Evolutionary conservation across 2,329 filamentous ascomycete species (phyloP).

Genomic region (Sclerotinia minor): DNA sequence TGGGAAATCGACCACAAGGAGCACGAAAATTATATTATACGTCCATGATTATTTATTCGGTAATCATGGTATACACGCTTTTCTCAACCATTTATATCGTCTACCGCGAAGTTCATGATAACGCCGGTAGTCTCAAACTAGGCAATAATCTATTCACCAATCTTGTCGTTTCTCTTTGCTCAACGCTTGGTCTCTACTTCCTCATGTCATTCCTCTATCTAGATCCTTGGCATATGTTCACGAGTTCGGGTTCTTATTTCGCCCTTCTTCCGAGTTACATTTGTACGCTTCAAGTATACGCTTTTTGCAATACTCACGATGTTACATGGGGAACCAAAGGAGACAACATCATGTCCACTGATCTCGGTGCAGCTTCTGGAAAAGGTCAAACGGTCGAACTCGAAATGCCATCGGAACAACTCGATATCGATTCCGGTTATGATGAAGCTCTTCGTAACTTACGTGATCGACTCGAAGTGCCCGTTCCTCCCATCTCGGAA

Average conservation of each 20-base stretch:
- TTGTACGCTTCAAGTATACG: constrained; percentile 96
- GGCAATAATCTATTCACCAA: constrained; percentile 94
- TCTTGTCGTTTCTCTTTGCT: constrained; percentile 83
- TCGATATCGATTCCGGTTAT: constrained; percentile 97
- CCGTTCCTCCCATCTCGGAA: constrained; percentile 61
- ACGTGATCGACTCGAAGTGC: constrained; percentile 85
- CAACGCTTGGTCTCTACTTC: constrained; percentile 92
- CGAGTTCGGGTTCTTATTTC: constrained; percentile 87
- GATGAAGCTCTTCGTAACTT: constrained; percentile 96
- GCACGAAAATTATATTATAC: constrained; percentile 86
- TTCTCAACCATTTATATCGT: constrained; percentile 91
- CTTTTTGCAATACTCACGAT: constrained; percentile 98
- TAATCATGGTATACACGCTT: constrained; percentile 95
- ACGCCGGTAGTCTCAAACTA: constrained; percentile 54
- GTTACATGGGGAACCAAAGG: constrained; percentile 99
- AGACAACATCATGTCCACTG: constrained; percentile 91
- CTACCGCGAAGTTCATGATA: constrained; percentile 66
- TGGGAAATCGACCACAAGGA: constrained; percentile 94
- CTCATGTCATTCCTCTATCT: constrained; percentile 95
- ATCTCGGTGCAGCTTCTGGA: constrained; percentile 81
- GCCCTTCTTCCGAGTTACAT: constrained; percentile 89
- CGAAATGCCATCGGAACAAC: constrained; percentile 96
- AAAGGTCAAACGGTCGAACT: constrained; percentile 78
- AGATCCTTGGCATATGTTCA: constrained; percentile 99
- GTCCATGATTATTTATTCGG: constrained; percentile 83